Percentiles rank a stretch among this genome's conserved stretches.
Conservation (phyloP, 768 basidiomycete species). For the Terana coerulea region DNA sequence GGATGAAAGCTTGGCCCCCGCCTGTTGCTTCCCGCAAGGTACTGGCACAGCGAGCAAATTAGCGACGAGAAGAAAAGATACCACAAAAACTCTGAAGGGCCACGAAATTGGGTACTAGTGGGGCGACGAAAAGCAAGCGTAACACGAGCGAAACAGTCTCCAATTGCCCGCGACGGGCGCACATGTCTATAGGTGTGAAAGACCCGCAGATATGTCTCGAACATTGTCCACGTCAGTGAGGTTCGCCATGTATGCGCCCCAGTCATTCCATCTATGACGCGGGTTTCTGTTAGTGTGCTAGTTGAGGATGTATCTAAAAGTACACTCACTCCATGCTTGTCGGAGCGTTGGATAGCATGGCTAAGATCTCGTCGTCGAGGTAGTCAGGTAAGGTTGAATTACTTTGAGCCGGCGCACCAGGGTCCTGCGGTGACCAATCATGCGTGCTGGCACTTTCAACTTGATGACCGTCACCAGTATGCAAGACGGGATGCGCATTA, state of each 20-base stretch:
- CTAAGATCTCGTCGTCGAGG: background rate
- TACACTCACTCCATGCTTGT: background rate
- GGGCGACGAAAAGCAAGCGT: background rate
- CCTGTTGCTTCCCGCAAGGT: no score
- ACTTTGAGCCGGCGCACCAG: no score
- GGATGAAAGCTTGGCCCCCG: no score
- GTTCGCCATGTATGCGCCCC: conserved; percentile 1
- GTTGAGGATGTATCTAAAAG: no score
- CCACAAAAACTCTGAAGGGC: background rate
- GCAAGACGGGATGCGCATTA: background rate
- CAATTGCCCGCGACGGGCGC: background rate
- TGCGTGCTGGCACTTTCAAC: background rate
- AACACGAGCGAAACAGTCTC: background rate
- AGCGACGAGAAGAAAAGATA: background rate
- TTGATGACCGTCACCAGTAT: no score
- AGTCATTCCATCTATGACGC: conserved; percentile 4
- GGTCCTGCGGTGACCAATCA: background rate
- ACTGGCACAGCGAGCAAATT: background rate
- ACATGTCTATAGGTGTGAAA: background rate
- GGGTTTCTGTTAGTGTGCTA: no score
- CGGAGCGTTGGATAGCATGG: conserved; percentile 3
- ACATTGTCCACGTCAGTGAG: conserved; percentile 5
- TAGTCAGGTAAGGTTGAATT: no score
- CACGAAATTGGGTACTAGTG: background rate
- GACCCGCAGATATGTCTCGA: background rate